These are phyloP conservation scores for Nannochloropsis gaditana DNA, from an alignment of 108 stramenopile species.

Conservation along the genomic window DNA sequence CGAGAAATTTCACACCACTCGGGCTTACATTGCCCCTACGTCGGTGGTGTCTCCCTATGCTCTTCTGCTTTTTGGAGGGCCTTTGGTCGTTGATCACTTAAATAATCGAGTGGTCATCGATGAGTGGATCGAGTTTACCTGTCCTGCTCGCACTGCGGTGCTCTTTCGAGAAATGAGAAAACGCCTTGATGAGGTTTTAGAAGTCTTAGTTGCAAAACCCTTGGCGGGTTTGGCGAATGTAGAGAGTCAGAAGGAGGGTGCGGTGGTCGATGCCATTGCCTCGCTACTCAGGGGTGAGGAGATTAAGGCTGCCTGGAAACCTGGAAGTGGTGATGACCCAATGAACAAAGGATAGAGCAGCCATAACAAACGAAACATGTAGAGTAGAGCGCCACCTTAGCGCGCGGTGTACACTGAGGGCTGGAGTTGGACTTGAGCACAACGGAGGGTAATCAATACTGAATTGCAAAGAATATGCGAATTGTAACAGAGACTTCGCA, in stretches of 20 bases:
- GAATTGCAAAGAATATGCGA: no score
- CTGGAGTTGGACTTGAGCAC: no score
- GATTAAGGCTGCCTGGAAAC: background rate
- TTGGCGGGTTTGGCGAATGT: background rate
- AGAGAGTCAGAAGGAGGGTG: background rate
- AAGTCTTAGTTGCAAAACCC: background rate
- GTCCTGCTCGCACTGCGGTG: slow-evolving; percentile 78
- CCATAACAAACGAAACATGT: background rate
- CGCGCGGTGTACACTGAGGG: no score
- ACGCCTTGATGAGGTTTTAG: background rate
- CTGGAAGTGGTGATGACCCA: background rate
- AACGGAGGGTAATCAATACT: no score
- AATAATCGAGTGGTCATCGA: slow-evolving; percentile 69
- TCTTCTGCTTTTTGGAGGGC: slow-evolving; percentile 81
- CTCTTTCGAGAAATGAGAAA: slow-evolving; percentile 67
- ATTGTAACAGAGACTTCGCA: no score
- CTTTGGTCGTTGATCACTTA: slow-evolving; percentile 71
- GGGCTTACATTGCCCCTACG: slow-evolving; percentile 77
- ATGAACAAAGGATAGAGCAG: background rate
- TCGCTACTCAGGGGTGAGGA: background rate
- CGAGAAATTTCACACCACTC: slow-evolving; percentile 75
- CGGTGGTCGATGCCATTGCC: background rate
- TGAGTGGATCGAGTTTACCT: slow-evolving; percentile 67
- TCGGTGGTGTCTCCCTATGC: slow-evolving; percentile 81
- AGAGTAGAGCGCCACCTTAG: no score